Conservation (phyloP, 768 basidiomycete species). For the Phylloporus sp. region DNA sequence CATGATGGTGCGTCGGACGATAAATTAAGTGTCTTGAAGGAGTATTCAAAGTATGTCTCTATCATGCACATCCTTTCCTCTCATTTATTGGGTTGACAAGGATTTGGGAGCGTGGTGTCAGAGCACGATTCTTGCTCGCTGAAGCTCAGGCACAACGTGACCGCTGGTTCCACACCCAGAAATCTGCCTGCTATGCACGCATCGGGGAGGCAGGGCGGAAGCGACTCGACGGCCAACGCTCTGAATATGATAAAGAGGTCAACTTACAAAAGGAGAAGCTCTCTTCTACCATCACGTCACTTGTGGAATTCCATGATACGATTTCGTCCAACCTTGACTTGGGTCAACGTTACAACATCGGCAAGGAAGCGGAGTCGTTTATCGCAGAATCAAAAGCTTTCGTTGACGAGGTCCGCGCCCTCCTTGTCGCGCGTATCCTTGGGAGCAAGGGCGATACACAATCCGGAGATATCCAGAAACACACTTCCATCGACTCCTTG, state of each 20-base stretch:
- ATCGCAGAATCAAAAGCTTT: constrained; percentile 24
- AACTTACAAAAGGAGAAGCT: constrained; percentile 23
- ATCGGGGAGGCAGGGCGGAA: constrained; percentile 28
- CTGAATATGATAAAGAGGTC: constrained; percentile 25
- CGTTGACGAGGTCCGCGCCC: constrained; percentile 20
- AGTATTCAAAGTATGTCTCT: constrained; percentile 27
- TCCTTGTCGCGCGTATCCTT: constrained; percentile 22
- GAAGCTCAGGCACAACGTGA: constrained; percentile 29
- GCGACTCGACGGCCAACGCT: constrained; percentile 26
- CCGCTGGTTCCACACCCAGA: constrained; percentile 29
- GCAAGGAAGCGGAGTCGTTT: constrained; percentile 18
- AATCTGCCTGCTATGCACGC: constrained; percentile 26
- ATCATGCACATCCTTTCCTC: background rate
- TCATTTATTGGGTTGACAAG: constrained; percentile 12
- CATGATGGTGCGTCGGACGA: constrained; percentile 18
- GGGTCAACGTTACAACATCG: constrained; percentile 25
- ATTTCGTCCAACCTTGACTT: constrained; percentile 23
- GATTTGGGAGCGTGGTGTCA: constrained; percentile 28
- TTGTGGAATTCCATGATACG: constrained; percentile 20
- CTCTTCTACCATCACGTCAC: constrained; percentile 20
- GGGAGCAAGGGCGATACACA: constrained; percentile 9
- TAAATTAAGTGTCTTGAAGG: constrained; percentile 23
- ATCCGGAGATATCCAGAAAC: background rate
- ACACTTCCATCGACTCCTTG: constrained; percentile 9
- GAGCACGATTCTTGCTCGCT: constrained; percentile 20